Percentiles rank a stretch among this genome's conserved stretches.
Evolutionary conservation across 768 basidiomycete species (phyloP).

Genomic region (Rhodosporidiobolus sp.): DNA sequence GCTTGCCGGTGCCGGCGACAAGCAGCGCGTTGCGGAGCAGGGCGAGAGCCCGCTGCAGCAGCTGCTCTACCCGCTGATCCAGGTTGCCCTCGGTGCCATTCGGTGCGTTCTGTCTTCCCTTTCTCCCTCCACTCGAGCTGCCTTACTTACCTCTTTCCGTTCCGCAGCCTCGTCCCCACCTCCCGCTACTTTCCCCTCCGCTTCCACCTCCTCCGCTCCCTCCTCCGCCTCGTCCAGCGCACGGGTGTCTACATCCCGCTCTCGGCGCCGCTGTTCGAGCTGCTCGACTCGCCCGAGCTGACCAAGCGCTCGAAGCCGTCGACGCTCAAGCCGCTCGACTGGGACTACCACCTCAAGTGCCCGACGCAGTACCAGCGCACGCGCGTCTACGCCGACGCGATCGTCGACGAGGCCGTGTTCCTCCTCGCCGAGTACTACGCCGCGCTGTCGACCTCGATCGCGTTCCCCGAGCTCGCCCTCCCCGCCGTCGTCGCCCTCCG

Average conservation of each 20-base stretch:
- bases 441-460: slow-evolving; percentile 73
- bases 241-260: slow-evolving; percentile 84
- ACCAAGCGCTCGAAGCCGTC: slow-evolving; percentile 72
- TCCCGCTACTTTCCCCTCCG: slow-evolving; percentile 92
- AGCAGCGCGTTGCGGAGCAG: slow-evolving; percentile 56
- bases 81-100: slow-evolving; percentile 87
- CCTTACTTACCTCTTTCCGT: background rate
- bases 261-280: slow-evolving; percentile 77
- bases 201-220: slow-evolving; percentile 82
- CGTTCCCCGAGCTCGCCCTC: slow-evolving; percentile 87
- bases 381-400: slow-evolving; percentile 73
- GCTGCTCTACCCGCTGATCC: slow-evolving; percentile 92
- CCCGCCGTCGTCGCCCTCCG: slow-evolving; percentile 71
- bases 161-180: slow-evolving; percentile 63
- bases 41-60: slow-evolving; percentile 74
- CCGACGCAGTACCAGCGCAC: slow-evolving; percentile 87
- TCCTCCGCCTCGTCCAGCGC: slow-evolving; percentile 77
- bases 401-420: slow-evolving; percentile 76
- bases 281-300: slow-evolving; percentile 70
- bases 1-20: slow-evolving; percentile 73
- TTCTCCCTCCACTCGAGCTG: background rate
- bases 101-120: slow-evolving; percentile 59
- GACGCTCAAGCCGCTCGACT: slow-evolving; percentile 81
- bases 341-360: slow-evolving; percentile 79
- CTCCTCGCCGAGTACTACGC: slow-evolving; percentile 78